Conservation (phyloP, 2,329 filamentous ascomycete genomes). For the Berkeleyomyces basicola region DNA sequence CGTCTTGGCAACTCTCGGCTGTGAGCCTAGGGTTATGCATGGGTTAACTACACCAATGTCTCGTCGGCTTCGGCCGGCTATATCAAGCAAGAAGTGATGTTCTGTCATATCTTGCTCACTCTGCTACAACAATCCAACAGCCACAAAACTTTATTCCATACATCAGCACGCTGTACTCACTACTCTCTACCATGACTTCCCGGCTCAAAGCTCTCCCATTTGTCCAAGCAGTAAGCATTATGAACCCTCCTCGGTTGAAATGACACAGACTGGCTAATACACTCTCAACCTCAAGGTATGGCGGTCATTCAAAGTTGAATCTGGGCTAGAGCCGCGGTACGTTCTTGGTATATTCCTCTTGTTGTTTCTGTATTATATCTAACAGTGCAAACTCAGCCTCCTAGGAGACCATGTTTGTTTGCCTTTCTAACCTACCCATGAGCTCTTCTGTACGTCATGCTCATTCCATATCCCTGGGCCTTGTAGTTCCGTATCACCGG, state of each 20-base stretch:
- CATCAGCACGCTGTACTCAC: background rate
- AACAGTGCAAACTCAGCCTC: conserved; percentile 20
- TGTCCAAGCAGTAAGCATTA: conserved; percentile 9
- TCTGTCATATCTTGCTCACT: background rate
- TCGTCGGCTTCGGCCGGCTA: background rate
- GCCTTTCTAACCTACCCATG: no score
- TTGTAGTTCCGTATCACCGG: conserved; percentile 47
- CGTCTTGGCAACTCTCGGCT: no score
- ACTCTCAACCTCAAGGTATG: conserved; percentile 42
- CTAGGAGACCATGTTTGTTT: conserved; percentile 26
- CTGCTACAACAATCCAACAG: background rate
- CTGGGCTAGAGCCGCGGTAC: conserved; percentile 77
- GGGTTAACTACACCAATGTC: background rate
- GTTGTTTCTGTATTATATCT: background rate
- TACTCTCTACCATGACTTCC: background rate
- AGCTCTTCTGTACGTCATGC: background rate
- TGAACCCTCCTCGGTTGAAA: background rate
- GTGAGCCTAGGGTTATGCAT: background rate
- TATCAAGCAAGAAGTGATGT: background rate
- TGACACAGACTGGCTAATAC: background rate
- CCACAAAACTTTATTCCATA: background rate
- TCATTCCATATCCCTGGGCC: background rate
- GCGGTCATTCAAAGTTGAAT: conserved; percentile 71
- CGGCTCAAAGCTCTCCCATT: conserved; percentile 6
- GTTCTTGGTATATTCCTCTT: conserved; percentile 13